Conservation (phyloP, 495 filamentous ascomycete genomes). For the Penicillium longicatenatum region DNA sequence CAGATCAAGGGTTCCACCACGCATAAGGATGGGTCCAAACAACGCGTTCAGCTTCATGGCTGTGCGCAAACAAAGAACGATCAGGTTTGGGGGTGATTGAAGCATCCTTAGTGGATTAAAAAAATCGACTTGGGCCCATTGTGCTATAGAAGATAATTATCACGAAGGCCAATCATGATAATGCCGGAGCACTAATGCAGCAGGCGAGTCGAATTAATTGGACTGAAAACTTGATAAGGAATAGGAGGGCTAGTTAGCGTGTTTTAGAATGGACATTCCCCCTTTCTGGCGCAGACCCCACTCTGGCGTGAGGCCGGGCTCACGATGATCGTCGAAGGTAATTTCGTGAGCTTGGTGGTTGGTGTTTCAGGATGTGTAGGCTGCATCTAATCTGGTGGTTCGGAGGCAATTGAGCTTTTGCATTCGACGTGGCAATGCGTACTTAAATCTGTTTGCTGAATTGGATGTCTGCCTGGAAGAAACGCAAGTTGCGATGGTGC, state of each 20-base stretch:
- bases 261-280: conserved; percentile 23
- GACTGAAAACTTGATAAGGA: conserved; percentile 14
- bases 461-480: background rate
- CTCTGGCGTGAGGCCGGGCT: conserved; percentile 24
- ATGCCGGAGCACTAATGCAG: conserved; percentile 8
- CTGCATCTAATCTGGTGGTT: conserved; percentile 17
- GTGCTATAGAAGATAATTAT: conserved; percentile 3
- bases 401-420: background rate
- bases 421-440: conserved; percentile 6
- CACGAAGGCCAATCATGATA: conserved; percentile 17
- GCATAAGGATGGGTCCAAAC: conserved; percentile 18
- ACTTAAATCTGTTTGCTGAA: background rate
- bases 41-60: conserved; percentile 16
- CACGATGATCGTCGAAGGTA: conserved; percentile 32
- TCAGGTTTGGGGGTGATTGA: no score
- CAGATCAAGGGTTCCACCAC: conserved; percentile 21
- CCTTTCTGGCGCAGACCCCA: conserved; percentile 15
- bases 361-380: conserved; percentile 30
- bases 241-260: conserved; percentile 26
- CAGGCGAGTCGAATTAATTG: conserved; percentile 23
- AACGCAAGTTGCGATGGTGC: background rate
- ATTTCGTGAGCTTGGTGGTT: conserved; percentile 35
- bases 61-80: conserved; percentile 5
- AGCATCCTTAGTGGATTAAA: background rate
- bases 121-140: conserved; percentile 1